phyloP scores from a whole-genome alignment of 1,139 yeast genomes.

The Kluyveromyces sp. region DNA sequence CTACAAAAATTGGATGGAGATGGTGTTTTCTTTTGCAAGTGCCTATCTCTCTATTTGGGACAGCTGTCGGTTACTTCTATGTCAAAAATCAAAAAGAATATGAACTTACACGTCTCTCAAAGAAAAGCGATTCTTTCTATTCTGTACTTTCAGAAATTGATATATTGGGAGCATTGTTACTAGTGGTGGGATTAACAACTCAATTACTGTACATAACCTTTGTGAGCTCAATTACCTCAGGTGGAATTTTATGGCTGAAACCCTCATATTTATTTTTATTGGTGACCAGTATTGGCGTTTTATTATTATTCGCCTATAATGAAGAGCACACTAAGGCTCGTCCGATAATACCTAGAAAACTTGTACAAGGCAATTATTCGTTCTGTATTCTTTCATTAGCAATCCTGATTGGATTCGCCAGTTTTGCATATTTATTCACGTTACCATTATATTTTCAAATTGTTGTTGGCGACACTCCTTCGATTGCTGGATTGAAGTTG shows the following conservation, averaged over 20 bases:
- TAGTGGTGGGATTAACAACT: constrained; percentile 36
- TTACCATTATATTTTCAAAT: constrained; percentile 36
- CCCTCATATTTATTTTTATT: constrained; percentile 7
- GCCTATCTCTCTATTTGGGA: constrained; percentile 49
- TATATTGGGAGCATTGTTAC: constrained; percentile 52
- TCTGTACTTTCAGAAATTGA: constrained; percentile 46
- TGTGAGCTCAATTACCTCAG: constrained; percentile 10
- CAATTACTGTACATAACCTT: constrained; percentile 30
- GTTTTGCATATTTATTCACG: constrained; percentile 35
- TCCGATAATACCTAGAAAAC: constrained; percentile 35
- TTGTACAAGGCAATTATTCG: constrained; percentile 27
- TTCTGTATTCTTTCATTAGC: constrained; percentile 29
- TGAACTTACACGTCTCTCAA: constrained; percentile 7
- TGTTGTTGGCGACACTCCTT: constrained; percentile 14
- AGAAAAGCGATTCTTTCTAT: constrained; percentile 17
- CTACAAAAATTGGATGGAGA: constrained; percentile 69
- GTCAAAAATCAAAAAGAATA: constrained; percentile 24
- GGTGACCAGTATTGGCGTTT: constrained; percentile 12
- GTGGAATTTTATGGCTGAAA: constrained; percentile 7
- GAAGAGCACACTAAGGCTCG: constrained; percentile 31
- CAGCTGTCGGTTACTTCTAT: constrained; percentile 32
- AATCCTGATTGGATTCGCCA: constrained; percentile 34
- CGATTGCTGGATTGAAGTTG: constrained; percentile 24
- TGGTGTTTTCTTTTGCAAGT: constrained; percentile 47
- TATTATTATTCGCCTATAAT: constrained; percentile 14